Evolutionary conservation across 2,329 filamentous ascomycete species (phyloP).

Genomic region (Penicillium janthinellum): DNA sequence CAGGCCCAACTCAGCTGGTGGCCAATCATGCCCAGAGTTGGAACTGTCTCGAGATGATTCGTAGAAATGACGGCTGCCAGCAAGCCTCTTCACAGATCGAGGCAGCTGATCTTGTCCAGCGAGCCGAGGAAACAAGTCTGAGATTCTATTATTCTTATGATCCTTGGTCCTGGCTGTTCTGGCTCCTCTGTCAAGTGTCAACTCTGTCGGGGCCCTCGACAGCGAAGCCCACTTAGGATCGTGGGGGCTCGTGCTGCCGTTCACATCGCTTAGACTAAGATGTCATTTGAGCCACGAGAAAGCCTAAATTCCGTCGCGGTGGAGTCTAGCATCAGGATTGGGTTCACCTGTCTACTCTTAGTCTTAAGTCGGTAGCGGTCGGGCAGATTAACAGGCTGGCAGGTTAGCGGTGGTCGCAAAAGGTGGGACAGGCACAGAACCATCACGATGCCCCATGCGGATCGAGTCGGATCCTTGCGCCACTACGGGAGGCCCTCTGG

Average conservation of each 20-base stretch:
- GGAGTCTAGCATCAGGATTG: background rate
- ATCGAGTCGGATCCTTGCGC: conserved; percentile 33
- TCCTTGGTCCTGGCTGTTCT: conserved; percentile 3
- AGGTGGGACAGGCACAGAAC: conserved; percentile 35
- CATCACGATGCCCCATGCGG: conserved; percentile 29
- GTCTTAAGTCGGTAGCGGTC: background rate
- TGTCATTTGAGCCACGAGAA: background rate
- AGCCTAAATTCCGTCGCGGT: background rate
- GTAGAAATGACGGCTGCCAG: background rate
- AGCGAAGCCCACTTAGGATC: background rate
- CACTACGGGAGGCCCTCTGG: conserved; percentile 12
- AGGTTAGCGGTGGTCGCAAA: conserved; percentile 21
- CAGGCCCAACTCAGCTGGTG: conserved; percentile 4
- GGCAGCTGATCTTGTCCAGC: conserved; percentile 8
- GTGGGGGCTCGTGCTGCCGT: background rate
- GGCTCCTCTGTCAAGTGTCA: background rate
- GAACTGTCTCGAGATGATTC: conserved; percentile 1
- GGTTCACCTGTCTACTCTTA: background rate
- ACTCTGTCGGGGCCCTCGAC: background rate
- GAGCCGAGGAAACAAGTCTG: conserved; percentile 1
- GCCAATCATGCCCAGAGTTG: conserved; percentile 1
- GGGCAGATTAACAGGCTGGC: background rate
- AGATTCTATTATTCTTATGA: background rate
- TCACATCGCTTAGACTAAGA: background rate
- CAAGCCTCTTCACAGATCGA: conserved; percentile 9